phyloP scores from a whole-genome alignment of 306 rosid species.

The Castanospermum australe region DNA sequence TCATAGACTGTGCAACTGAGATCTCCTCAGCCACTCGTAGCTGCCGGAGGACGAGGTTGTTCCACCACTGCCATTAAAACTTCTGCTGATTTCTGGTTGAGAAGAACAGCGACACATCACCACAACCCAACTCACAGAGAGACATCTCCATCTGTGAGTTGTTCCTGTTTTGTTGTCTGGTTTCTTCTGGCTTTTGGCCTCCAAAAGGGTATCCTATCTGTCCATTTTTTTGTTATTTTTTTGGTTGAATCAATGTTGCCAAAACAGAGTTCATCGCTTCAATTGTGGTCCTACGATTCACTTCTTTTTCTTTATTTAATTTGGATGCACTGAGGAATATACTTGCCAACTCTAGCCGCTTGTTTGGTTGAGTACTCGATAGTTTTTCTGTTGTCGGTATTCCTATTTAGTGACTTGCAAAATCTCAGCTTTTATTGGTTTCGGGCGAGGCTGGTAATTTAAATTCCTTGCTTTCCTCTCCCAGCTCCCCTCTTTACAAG shows the following conservation, averaged over 20 bases:
- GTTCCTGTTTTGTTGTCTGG: background rate
- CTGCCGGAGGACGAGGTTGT: conserved; percentile 23
- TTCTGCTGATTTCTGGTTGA: background rate
- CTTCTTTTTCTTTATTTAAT: background rate
- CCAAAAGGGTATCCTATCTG: background rate
- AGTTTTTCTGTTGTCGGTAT: background rate
- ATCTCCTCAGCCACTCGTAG: background rate
- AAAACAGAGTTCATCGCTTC: background rate
- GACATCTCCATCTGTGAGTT: conserved; percentile 31
- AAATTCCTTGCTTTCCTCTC: background rate
- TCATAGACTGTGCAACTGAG: background rate
- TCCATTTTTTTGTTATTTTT: background rate
- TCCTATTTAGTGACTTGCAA: background rate
- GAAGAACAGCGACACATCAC: background rate
- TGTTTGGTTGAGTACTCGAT: background rate
- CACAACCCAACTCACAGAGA: background rate
- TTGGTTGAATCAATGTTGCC: background rate
- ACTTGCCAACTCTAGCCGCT: background rate
- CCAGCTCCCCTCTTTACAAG: background rate
- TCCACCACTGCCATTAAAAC: conserved; percentile 15
- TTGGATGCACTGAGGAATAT: background rate
- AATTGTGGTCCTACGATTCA: background rate
- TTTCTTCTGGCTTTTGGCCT: background rate
- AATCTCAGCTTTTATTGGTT: conserved; percentile 7
- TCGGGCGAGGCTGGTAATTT: background rate